Percentiles rank a stretch among this genome's conserved stretches.
phyloP scores from a whole-genome alignment of 2,329 filamentous ascomycete species.

The Tolypocladium pustulatum region DNA sequence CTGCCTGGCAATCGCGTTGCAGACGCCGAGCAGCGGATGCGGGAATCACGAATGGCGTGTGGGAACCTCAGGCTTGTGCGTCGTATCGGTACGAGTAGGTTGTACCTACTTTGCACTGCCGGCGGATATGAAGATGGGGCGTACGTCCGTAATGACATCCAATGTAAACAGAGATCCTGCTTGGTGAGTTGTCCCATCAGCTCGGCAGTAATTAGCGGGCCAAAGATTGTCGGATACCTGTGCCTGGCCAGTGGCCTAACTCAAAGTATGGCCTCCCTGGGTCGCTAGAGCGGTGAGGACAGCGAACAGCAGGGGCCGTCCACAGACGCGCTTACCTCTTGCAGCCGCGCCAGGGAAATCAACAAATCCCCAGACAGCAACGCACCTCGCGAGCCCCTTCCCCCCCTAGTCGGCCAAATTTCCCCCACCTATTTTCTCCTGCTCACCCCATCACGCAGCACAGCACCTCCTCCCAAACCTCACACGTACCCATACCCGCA shows the following conservation, averaged over 20 bases:
- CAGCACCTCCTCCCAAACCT: slow-evolving; percentile 14
- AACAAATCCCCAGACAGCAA: slow-evolving; percentile 26
- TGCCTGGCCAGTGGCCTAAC: neutral
- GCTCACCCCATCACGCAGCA: slow-evolving; percentile 12
- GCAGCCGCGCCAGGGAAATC: slow-evolving; percentile 23
- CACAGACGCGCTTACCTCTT: slow-evolving; percentile 23
- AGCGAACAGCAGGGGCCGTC: slow-evolving; percentile 2
- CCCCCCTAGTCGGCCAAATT: slow-evolving; percentile 30
- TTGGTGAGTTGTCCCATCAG: neutral
- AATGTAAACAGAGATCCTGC: neutral
- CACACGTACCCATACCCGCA: slow-evolving; percentile 7
- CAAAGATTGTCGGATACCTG: neutral
- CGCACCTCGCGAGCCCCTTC: slow-evolving; percentile 9
- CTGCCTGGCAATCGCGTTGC: too few species aligned
- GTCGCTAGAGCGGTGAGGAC: slow-evolving; percentile 8
- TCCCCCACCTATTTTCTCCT: slow-evolving; percentile 35
- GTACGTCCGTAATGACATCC: neutral
- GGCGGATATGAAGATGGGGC: too few species aligned
- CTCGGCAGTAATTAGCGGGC: slow-evolving; percentile 3
- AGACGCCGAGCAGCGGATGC: neutral
- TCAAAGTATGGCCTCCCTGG: too few species aligned
- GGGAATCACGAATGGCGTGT: neutral
- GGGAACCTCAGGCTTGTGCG: neutral
- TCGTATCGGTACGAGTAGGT: neutral
- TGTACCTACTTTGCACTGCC: neutral